phyloP scores from a whole-genome alignment of 139 green algal species.

The Desmodesmus armatus region DNA sequence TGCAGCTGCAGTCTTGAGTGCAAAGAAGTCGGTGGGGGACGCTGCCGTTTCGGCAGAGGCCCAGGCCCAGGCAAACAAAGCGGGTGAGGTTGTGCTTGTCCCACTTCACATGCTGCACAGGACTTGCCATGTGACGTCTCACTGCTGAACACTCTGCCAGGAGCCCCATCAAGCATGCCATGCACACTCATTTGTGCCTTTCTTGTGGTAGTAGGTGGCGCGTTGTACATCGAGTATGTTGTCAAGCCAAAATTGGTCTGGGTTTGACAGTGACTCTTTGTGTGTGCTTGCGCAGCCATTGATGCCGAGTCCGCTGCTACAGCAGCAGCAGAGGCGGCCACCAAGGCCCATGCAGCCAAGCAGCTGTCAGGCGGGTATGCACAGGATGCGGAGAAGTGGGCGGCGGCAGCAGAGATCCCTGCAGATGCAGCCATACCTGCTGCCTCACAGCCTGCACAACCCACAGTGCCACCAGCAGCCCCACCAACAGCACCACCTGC shows the following conservation, averaged over 20 bases:
- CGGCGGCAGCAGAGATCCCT: conserved; percentile 41
- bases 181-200: no score
- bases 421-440: conserved; percentile 46
- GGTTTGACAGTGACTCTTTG: no score
- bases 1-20: conserved; percentile 55
- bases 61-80: conserved; percentile 51
- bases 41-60: conserved; percentile 62
- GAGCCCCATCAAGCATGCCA: no score
- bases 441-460: neutral
- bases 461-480: no score
- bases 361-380: conserved; percentile 59
- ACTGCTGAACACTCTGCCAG: no score
- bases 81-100: no score
- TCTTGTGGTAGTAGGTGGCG: no score
- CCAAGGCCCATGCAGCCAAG: conserved; percentile 61
- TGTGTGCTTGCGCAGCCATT: conserved; percentile 51
- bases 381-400: conserved; percentile 59
- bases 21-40: conserved; percentile 53
- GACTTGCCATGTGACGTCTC: no score
- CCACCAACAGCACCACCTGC: neutral
- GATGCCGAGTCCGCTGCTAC: conserved; percentile 57
- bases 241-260: no score
- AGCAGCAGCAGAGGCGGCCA: conserved; percentile 53
- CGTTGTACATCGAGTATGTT: no score
- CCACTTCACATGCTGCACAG: no score